Conservation (phyloP, 768 basidiomycete genomes). For the Lactarius pseudohatsudake region DNA sequence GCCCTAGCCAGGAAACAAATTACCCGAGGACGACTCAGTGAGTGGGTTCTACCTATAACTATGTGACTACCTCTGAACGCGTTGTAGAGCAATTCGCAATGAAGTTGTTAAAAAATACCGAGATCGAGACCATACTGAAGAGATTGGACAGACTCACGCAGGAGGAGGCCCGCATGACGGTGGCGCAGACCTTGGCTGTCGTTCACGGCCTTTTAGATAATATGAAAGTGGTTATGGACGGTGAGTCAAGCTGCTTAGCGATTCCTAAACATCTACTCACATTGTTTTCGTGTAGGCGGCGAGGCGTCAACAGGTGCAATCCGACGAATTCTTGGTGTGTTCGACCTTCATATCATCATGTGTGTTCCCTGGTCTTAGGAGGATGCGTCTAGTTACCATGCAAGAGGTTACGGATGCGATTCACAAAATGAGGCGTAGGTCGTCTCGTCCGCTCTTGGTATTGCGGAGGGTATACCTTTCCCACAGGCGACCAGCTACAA, state of each 20-base stretch:
- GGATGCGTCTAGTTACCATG: background rate
- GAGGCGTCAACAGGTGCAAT: too few species aligned
- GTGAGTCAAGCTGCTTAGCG: background rate
- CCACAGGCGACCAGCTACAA: background rate
- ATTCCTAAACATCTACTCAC: background rate
- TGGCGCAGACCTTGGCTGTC: slow-evolving; percentile 2
- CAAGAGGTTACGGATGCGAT: background rate
- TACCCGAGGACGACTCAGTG: too few species aligned
- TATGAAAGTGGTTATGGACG: slow-evolving; percentile 14
- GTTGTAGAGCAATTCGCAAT: slow-evolving; percentile 10
- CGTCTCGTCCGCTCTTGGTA: background rate
- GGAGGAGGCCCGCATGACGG: slow-evolving; percentile 12
- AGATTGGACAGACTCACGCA: slow-evolving; percentile 18
- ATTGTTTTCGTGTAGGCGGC: too few species aligned
- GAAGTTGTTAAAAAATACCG: background rate
- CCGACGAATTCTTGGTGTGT: too few species aligned
- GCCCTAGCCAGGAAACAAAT: too few species aligned
- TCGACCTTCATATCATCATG: background rate
- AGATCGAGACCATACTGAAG: slow-evolving; percentile 4
- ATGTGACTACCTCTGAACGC: background rate
- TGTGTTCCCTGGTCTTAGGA: background rate
- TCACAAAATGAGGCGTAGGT: slow-evolving; percentile 5
- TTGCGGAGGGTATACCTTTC: background rate
- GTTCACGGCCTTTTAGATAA: slow-evolving; percentile 14
- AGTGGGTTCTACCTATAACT: too few species aligned